Evolutionary conservation across 2,329 filamentous ascomycete genomes (phyloP).

Genomic region (Ceratocystis variospora): DNA sequence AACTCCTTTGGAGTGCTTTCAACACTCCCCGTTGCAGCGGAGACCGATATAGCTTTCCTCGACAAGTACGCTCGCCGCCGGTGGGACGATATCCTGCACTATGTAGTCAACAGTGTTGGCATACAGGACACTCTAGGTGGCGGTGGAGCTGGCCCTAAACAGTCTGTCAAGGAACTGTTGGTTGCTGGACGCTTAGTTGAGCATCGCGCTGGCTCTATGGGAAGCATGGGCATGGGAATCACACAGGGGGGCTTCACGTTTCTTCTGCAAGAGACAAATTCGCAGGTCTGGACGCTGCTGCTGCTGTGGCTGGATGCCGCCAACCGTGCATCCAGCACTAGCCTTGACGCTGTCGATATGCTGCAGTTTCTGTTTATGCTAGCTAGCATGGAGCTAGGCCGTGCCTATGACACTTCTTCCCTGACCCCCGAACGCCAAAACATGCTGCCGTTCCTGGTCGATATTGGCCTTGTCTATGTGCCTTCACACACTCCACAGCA

Average conservation of each 20-base stretch:
- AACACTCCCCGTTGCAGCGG: slow-evolving; percentile 43
- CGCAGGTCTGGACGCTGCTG: slow-evolving; percentile 90
- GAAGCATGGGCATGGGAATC: slow-evolving; percentile 59
- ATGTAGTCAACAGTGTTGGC: slow-evolving; percentile 70
- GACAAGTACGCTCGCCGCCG: slow-evolving; percentile 76
- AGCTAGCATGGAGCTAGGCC: slow-evolving; percentile 79
- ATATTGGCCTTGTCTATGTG: slow-evolving; percentile 84
- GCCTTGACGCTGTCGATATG: slow-evolving; percentile 82
- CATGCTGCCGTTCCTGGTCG: slow-evolving; percentile 80
- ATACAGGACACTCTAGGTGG: slow-evolving; percentile 31
- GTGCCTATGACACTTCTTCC: slow-evolving; percentile 75
- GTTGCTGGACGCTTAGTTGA: slow-evolving; percentile 71
- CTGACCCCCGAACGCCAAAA: slow-evolving; percentile 68
- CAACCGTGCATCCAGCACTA: slow-evolving; percentile 41
- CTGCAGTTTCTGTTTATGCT: slow-evolving; percentile 93
- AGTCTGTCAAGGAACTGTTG: slow-evolving; percentile 72
- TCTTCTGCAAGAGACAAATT: slow-evolving; percentile 84
- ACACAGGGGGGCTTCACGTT: slow-evolving; percentile 92
- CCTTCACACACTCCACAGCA: slow-evolving; percentile 43
- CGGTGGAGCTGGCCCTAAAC: slow-evolving; percentile 45
- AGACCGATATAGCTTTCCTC: slow-evolving; percentile 57
- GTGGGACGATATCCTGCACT: slow-evolving; percentile 94
- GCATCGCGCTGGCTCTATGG: slow-evolving; percentile 29
- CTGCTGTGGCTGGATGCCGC: slow-evolving; percentile 85
- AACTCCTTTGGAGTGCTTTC: slow-evolving; percentile 86